Evolutionary conservation across 768 basidiomycete genomes (phyloP), one percentile per base, ranked within the genome.

Genomic region (Pisolithus orientalis): DNA sequence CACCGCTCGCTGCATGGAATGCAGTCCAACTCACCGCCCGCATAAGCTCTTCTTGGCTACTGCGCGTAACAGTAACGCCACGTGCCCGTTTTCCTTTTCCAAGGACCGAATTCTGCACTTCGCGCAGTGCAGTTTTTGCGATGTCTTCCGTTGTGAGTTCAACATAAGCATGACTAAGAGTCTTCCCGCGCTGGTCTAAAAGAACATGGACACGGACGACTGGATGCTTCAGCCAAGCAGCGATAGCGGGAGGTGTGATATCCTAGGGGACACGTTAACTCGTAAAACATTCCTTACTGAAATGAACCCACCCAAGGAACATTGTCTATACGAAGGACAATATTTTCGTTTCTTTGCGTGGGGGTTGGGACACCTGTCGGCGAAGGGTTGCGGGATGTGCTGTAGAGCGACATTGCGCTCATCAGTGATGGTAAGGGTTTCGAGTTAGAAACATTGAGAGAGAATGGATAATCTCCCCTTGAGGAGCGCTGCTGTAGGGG

Each of bases 251-350:
- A 5, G 90, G 90, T 0, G 90, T 92, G 53, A 93, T 90, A 64
- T 93, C 90, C 88, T 91, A 52, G 2, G 52, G 27, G 48, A 37
- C 54, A 29, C 24, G 34, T 28, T 53, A 49, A 49, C 25, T 38
- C 43, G 60, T 45, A 57, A 21, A 21, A 57, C 47, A 47, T 27
- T 40, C 16, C 17, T n/a, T 13, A n/a, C 27, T 28, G 55, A 24
- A 49, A 43, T 47, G 39, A 44, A 70, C 80, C 40, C 61, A 90
- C 88, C 90, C 90, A 92, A 47, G 90, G 90, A 50, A 92, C 88
- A 60, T 93, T 92, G 64, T 92, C 90, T 57, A 93, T 87, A 25
- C 90, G 75, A 42, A 93, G 75, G 11, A 92, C 89, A 29, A 83
- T 74, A 25, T 76, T 70, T 34, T 80, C 77, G 44, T 47, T 43